A percentile compares a stretch with the other conserved stretches of the same genome.
Conservation (phyloP, 1,139 yeast genomes). For the Candida anutae region DNA sequence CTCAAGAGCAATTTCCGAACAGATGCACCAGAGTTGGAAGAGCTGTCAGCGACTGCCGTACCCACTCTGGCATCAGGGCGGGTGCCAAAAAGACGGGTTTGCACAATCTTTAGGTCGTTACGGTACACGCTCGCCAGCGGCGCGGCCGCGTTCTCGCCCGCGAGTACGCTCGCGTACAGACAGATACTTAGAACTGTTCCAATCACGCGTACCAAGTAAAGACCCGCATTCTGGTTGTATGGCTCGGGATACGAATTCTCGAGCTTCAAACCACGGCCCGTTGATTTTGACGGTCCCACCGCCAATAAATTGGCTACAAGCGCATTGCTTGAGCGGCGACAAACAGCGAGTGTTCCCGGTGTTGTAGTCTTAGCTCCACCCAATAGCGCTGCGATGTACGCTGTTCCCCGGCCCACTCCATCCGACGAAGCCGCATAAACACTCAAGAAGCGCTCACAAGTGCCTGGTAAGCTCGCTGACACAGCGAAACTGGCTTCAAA, state of each 20-base stretch:
- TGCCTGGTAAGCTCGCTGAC: constrained; percentile 16
- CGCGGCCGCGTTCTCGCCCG: too few relatives aligned
- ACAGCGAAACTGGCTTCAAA: constrained; percentile 15
- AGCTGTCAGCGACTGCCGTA: too few relatives aligned
- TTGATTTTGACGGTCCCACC: too few relatives aligned
- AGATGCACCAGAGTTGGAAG: too few relatives aligned
- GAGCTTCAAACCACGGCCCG: too few relatives aligned
- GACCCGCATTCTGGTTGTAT: constrained; percentile 6
- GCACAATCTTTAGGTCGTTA: too few relatives aligned
- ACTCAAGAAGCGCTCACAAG: constrained; percentile 21
- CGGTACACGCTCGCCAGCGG: too few relatives aligned
- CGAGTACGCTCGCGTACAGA: too few relatives aligned
- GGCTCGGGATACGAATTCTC: constrained; percentile 3
- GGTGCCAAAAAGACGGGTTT: neutral
- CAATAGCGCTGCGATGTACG: constrained; percentile 16
- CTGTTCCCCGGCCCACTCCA: constrained; percentile 15
- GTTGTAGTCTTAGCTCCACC: constrained; percentile 20
- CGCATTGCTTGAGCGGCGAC: constrained; percentile 20
- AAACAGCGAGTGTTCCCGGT: constrained; percentile 15
- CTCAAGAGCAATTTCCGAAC: too few relatives aligned
- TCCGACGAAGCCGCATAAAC: constrained; percentile 17
- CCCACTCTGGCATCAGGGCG: neutral
- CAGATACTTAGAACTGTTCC: too few relatives aligned
- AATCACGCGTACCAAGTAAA: too few relatives aligned
- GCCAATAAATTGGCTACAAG: neutral